Evolutionary conservation across 2,329 filamentous ascomycete genomes (phyloP).

Genomic region (Leptographium procerum): DNA sequence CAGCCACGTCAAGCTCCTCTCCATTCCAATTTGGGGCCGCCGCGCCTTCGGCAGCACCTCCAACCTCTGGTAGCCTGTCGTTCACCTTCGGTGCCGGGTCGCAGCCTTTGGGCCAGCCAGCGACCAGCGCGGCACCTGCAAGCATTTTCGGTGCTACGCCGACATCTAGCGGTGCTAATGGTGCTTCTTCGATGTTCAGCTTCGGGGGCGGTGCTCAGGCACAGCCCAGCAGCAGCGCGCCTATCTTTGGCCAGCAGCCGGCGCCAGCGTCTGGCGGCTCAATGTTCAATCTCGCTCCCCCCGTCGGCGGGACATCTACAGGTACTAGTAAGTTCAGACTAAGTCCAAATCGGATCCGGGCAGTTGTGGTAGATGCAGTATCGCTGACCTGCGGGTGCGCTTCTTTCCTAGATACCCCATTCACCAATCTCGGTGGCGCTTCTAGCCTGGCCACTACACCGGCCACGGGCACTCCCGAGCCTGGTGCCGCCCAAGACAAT

Average conservation of each 20-base stretch:
- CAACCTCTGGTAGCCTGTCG: constrained; percentile 9
- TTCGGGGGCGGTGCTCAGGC: constrained; percentile 22
- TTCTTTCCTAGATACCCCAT: constrained; percentile 36
- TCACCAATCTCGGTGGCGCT: constrained; percentile 41
- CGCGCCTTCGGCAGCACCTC: neutral
- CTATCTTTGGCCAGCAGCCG: constrained; percentile 18
- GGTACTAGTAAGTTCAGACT: constrained; percentile 28
- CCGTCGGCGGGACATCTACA: constrained; percentile 26
- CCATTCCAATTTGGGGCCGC: constrained; percentile 14
- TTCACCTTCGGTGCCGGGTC: constrained; percentile 26
- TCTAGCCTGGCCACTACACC: constrained; percentile 51
- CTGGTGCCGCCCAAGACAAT: constrained; percentile 31
- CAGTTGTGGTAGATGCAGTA: neutral
- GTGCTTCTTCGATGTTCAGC: constrained; percentile 14
- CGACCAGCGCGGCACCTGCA: constrained; percentile 14
- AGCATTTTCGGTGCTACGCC: constrained; percentile 19
- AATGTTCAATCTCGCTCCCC: constrained; percentile 21
- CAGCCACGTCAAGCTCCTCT: constrained; percentile 5
- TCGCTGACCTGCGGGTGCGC: neutral
- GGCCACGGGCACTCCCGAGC: constrained; percentile 47
- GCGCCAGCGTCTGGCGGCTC: constrained; percentile 14
- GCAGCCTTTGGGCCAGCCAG: constrained; percentile 12
- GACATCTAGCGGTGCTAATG: constrained; percentile 4
- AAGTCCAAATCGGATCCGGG: neutral
- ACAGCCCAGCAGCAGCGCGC: constrained; percentile 17